These are phyloP conservation scores for Epichloe glyceriae DNA, from an alignment of 2,329 filamentous ascomycete species.

Conservation along the genomic window DNA sequence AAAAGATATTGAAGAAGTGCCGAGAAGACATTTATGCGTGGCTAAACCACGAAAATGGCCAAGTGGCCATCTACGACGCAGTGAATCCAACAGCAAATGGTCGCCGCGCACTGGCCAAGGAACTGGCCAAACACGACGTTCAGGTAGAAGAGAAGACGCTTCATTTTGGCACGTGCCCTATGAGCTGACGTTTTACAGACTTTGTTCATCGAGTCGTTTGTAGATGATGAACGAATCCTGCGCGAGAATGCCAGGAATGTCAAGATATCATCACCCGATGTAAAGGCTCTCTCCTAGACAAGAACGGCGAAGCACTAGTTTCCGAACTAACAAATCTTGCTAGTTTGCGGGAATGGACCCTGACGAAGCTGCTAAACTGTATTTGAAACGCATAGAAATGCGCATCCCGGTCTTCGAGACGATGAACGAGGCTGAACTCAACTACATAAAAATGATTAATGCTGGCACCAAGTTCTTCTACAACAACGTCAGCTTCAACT, in stretches of 20 bases:
- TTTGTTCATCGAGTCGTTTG: slow-evolving; percentile 90
- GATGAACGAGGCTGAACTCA: slow-evolving; percentile 86
- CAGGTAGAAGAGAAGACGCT: slow-evolving; percentile 39
- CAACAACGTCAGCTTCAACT: slow-evolving; percentile 95
- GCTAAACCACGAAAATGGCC: slow-evolving; percentile 91
- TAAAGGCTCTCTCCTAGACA: slow-evolving; percentile 27
- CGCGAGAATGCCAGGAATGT: slow-evolving; percentile 94
- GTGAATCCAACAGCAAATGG: slow-evolving; percentile 84
- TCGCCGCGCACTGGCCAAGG: slow-evolving; percentile 74
- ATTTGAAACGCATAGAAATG: slow-evolving; percentile 76
- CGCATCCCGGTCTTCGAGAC: slow-evolving; percentile 95
- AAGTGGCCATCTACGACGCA: slow-evolving; percentile 96
- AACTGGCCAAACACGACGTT: slow-evolving; percentile 95
- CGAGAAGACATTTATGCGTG: slow-evolving; percentile 95
- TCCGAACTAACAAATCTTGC: neutral
- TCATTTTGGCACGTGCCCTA: neutral
- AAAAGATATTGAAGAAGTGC: slow-evolving; percentile 96
- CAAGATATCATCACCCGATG: slow-evolving; percentile 94
- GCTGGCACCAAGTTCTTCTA: slow-evolving; percentile 86
- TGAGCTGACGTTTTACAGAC: slow-evolving; percentile 42
- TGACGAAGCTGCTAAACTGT: slow-evolving; percentile 83
- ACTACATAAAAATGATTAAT: slow-evolving; percentile 99
- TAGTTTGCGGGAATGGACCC: slow-evolving; percentile 85
- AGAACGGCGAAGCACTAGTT: neutral
- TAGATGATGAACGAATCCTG: slow-evolving; percentile 84